phyloP scores from a whole-genome alignment of 2,329 filamentous ascomycete genomes.

The Colletotrichum falcatum region DNA sequence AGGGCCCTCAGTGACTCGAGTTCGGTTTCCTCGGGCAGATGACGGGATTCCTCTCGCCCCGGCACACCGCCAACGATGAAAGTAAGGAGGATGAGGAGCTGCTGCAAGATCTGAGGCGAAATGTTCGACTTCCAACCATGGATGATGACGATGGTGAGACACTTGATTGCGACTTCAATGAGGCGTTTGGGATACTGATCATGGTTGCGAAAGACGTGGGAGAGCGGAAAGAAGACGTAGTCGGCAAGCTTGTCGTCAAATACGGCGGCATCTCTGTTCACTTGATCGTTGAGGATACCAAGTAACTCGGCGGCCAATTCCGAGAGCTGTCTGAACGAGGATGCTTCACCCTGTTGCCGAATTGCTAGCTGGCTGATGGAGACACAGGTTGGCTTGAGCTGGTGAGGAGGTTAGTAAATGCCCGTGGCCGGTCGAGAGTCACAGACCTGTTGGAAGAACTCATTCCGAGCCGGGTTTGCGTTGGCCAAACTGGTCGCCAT shows the following conservation, averaged over 20 bases:
- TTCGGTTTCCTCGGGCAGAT: constrained; percentile 78
- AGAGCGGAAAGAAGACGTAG: constrained; percentile 94
- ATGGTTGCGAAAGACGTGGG: constrained; percentile 84
- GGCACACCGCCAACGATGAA: constrained; percentile 83
- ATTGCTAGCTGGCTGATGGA: constrained; percentile 69
- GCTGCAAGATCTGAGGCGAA: constrained; percentile 78
- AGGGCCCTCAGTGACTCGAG: constrained; percentile 79
- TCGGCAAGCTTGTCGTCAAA: constrained; percentile 89
- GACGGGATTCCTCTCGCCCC: constrained; percentile 59
- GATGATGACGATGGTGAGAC: constrained; percentile 77
- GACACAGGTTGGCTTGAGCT: constrained; percentile 74
- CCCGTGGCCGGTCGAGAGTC: not conserved
- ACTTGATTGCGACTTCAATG: constrained; percentile 81
- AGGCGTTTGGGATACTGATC: constrained; percentile 77
- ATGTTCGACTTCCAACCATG: constrained; percentile 84
- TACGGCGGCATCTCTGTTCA: constrained; percentile 56
- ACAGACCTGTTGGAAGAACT: constrained; percentile 53
- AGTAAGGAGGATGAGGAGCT: constrained; percentile 86
- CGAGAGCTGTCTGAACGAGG: constrained; percentile 58
- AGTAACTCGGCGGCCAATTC: constrained; percentile 60
- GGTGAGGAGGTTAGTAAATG: constrained; percentile 14
- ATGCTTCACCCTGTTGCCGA: constrained; percentile 57
- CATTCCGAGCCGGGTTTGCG: constrained; percentile 45
- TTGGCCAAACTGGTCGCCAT: constrained; percentile 33
- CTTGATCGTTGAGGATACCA: constrained; percentile 58